A percentile compares a stretch with the other conserved stretches of the same genome.
These are phyloP conservation scores for Mrakia gelida DNA, from an alignment of 768 basidiomycete genomes.

Conservation along the genomic window DNA sequence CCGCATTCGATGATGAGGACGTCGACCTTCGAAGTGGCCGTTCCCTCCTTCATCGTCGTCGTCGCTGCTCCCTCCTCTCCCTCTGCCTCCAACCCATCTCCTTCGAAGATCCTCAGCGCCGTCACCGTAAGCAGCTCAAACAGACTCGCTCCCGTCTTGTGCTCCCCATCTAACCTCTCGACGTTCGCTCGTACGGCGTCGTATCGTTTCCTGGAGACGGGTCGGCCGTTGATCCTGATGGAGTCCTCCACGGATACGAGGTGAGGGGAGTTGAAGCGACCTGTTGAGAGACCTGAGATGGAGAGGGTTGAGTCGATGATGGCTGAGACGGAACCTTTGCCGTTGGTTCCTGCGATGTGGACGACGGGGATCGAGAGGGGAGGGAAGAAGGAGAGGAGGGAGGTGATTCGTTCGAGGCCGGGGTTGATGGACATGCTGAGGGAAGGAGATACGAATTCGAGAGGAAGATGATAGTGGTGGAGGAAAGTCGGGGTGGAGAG, in stretches of 20 bases:
- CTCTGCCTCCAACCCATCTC: slow-evolving; percentile 37
- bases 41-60: slow-evolving; percentile 38
- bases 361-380: slow-evolving; percentile 71
- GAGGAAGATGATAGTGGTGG: not conserved
- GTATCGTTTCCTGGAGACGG: slow-evolving; percentile 56
- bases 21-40: slow-evolving; percentile 51
- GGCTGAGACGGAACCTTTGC: slow-evolving; percentile 89
- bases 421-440: slow-evolving; percentile 39
- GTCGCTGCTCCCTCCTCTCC: too few relatives aligned
- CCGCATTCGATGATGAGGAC: slow-evolving; percentile 87
- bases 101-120: slow-evolving; percentile 72
- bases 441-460: not conserved
- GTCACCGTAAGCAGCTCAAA: slow-evolving; percentile 85
- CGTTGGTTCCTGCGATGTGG: slow-evolving; percentile 93
- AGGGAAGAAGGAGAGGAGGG: slow-evolving; percentile 53
- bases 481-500: too few relatives aligned
- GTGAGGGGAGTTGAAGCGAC: slow-evolving; percentile 90
- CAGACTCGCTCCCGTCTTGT: slow-evolving; percentile 53
- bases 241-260: slow-evolving; percentile 71
- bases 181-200: slow-evolving; percentile 51
- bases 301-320: slow-evolving; percentile 71
- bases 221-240: slow-evolving; percentile 61
- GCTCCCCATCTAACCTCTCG: slow-evolving; percentile 43
- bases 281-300: slow-evolving; percentile 58
- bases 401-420: slow-evolving; percentile 41